Evolutionary conservation across 2,329 filamentous ascomycete species (phyloP), one percentile per base, ranked within the genome.

Genomic region (Scedosporium boydii): DNA sequence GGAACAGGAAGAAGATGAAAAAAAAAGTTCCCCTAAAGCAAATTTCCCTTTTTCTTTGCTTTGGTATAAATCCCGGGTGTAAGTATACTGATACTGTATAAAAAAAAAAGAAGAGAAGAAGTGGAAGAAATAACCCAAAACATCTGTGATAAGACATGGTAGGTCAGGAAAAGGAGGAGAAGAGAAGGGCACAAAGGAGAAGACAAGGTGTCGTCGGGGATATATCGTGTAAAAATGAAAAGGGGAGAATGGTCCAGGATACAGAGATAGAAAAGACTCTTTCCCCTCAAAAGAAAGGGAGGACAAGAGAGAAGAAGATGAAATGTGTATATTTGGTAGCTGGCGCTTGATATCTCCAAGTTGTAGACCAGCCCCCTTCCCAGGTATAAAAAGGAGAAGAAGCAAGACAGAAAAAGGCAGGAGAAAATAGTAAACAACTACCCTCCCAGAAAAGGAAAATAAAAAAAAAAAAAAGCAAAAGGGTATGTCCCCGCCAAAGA

Each of bases 31-130:
- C 44, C 55, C 26, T 29, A n/a, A 34, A 16, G 26, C 23, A 58
- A 34, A 58, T 18, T 14, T 18, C 48, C 46, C 41, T 21, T 62
- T 56, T 44, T 62, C 34, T 53, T 56, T 60, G 26, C 44, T 58
- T 62, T 58, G 41, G 34, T 34, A 38, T 27, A 62, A 48, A 41
- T 44, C 29, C 41, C 21, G 7, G 34, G 42, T 59, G 42, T 44
- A 62, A 60, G 16, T 27, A 14, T 23, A 55, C 42, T 46, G 21
- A 14, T 23, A 55, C 42, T 46, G 21, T 21, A 55, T 55, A 21
- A 55, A 27, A 27, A n/a, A 64, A 14, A n/a, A 60, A 27, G 56
- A 60, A 6, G 61, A 58, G n/a, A 6, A 51, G 62, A 59, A 58
- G n/a, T 1, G 34, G 62, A 59, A 44, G 38, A 34, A 59, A 9